Conservation (phyloP, 139 green algal genomes). For the Ulvella scutata region DNA sequence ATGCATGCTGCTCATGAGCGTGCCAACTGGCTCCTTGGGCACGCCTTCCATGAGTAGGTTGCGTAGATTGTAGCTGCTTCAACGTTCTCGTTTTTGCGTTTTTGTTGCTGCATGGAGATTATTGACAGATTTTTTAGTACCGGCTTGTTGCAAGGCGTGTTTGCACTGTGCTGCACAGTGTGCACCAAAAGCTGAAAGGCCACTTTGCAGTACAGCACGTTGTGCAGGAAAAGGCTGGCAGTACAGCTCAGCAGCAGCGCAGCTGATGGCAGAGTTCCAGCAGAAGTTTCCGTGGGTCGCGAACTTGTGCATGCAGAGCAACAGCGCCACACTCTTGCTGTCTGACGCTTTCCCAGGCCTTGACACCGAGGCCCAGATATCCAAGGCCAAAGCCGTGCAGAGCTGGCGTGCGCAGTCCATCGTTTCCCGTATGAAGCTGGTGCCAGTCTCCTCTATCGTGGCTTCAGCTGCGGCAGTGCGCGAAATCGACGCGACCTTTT, state of each 20-base stretch:
- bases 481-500: neutral
- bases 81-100: neutral
- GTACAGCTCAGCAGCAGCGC: conserved; percentile 37
- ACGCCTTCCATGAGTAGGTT: neutral
- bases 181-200: conserved; percentile 17
- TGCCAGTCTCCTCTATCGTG: neutral
- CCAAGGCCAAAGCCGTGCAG: conserved; percentile 6
- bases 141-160: neutral
- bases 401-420: neutral
- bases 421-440: neutral
- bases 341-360: conserved; percentile 16
- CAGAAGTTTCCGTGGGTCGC: conserved; percentile 30
- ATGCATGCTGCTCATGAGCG: too few relatives aligned
- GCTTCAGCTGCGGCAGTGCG: neutral
- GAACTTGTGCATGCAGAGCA: conserved; percentile 7
- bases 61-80: neutral
- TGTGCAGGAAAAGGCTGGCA: conserved; percentile 36
- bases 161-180: conserved; percentile 14
- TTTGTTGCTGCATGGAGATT: neutral
- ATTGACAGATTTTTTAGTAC: neutral
- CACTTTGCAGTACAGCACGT: too few relatives aligned
- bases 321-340: conserved; percentile 11
- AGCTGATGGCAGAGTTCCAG: conserved; percentile 49
- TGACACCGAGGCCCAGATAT: conserved; percentile 12
- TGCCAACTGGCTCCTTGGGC: too few relatives aligned